phyloP scores from a whole-genome alignment of 306 rosid genomes.

The Prinsepia uniflora region DNA sequence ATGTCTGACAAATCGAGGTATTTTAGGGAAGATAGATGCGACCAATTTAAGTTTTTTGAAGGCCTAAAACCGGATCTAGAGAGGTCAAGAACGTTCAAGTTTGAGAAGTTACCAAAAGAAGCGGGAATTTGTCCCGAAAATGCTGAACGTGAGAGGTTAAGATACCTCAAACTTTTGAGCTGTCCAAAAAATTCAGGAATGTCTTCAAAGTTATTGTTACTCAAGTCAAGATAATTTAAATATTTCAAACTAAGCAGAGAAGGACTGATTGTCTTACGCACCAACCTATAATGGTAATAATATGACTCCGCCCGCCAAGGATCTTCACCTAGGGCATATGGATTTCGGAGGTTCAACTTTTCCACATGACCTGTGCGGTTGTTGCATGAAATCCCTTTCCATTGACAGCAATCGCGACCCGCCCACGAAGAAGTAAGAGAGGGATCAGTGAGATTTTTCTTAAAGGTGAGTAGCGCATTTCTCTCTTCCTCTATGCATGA shows the following conservation, averaged over 20 bases:
- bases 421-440: too few species aligned
- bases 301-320: too few species aligned
- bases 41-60: slow-evolving; percentile 21
- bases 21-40: slow-evolving; percentile 24
- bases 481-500: too few species aligned
- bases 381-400: not conserved
- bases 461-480: too few species aligned
- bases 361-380: too few species aligned
- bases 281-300: too few species aligned
- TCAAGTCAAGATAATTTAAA: not conserved
- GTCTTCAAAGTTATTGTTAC: not conserved
- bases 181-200: not conserved
- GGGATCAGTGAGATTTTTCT: too few species aligned
- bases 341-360: too few species aligned
- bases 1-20: slow-evolving; percentile 15
- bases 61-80: not conserved
- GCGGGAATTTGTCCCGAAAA: slow-evolving; percentile 11
- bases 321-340: too few species aligned
- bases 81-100: slow-evolving; percentile 23
- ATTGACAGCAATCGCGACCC: too few species aligned
- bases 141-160: slow-evolving; percentile 7
- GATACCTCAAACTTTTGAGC: slow-evolving; percentile 4
- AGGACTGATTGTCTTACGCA: slow-evolving; percentile 1
- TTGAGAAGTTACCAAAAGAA: slow-evolving; percentile 19
- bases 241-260: not conserved